phyloP scores from a whole-genome alignment of 208 protist genomes.

The Herpetomonas samuelpessoai region DNA sequence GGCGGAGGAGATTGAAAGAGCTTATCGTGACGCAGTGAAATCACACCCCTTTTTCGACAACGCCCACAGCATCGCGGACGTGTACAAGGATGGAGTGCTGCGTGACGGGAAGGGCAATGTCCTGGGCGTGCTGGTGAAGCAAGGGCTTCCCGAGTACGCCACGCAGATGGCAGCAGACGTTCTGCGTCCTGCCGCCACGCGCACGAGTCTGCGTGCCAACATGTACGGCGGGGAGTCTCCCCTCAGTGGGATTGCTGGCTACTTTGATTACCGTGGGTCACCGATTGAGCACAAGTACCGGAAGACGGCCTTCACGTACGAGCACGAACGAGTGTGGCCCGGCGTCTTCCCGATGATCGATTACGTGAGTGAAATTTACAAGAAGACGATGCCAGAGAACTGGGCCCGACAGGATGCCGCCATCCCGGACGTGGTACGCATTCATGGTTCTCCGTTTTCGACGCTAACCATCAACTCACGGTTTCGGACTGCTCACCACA shows the following conservation, averaged over 20 bases:
- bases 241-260: conserved; percentile 87
- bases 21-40: conserved; percentile 61
- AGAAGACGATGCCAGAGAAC: conserved; percentile 47
- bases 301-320: conserved; percentile 86
- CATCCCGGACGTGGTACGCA: conserved; percentile 86
- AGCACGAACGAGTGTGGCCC: conserved; percentile 61
- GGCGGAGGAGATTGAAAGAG: conserved; percentile 39
- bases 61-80: conserved; percentile 55
- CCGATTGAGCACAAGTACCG: conserved; percentile 82
- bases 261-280: conserved; percentile 89
- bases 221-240: conserved; percentile 83
- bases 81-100: conserved; percentile 59
- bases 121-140: conserved; percentile 60
- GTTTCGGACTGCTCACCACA: conserved; percentile 90
- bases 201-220: conserved; percentile 58
- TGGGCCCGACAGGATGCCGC: conserved; percentile 77
- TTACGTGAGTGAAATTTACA: conserved; percentile 85
- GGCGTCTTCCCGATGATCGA: conserved; percentile 86
- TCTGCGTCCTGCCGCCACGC: conserved; percentile 60
- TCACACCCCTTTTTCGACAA: conserved; percentile 87
- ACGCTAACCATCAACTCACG: conserved; percentile 90
- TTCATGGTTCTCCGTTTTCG: conserved; percentile 84
- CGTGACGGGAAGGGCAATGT: conserved; percentile 66
- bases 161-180: conserved; percentile 58
- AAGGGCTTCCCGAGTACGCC: conserved; percentile 62